Percentiles rank a stretch among this genome's conserved stretches.
Conservation (phyloP, 2,329 filamentous ascomycete species). For the Atkinsonella texensis region DNA sequence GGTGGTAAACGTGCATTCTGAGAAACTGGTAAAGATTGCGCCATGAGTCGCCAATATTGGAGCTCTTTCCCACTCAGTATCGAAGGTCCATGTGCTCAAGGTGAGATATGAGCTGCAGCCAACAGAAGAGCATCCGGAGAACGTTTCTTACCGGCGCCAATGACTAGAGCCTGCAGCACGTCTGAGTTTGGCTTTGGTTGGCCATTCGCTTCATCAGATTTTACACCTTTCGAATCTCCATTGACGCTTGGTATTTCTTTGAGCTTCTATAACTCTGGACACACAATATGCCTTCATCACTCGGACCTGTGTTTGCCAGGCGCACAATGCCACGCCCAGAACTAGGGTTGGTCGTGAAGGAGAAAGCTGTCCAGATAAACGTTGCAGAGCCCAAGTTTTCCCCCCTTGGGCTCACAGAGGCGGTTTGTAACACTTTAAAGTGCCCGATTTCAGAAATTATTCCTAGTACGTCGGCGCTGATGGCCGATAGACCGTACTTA, state of each 20-base stretch:
- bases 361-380: neutral
- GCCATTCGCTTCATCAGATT: too few relatives aligned
- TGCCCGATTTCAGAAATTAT: too few relatives aligned
- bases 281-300: too few relatives aligned
- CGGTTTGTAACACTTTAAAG: neutral
- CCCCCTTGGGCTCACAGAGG: neutral
- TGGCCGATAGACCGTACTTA: too few relatives aligned
- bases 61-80: neutral
- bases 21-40: neutral
- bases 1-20: neutral
- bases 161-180: neutral
- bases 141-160: neutral
- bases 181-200: too few relatives aligned
- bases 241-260: too few relatives aligned
- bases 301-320: neutral
- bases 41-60: neutral
- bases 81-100: neutral
- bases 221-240: too few relatives aligned
- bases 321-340: neutral
- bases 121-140: neutral
- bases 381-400: neutral
- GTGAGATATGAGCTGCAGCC: neutral
- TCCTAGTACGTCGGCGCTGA: too few relatives aligned
- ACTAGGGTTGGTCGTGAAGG: too few relatives aligned
- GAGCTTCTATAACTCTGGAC: too few relatives aligned